Conservation (phyloP, 345 rosid genomes). For the Murraya paniculata region DNA sequence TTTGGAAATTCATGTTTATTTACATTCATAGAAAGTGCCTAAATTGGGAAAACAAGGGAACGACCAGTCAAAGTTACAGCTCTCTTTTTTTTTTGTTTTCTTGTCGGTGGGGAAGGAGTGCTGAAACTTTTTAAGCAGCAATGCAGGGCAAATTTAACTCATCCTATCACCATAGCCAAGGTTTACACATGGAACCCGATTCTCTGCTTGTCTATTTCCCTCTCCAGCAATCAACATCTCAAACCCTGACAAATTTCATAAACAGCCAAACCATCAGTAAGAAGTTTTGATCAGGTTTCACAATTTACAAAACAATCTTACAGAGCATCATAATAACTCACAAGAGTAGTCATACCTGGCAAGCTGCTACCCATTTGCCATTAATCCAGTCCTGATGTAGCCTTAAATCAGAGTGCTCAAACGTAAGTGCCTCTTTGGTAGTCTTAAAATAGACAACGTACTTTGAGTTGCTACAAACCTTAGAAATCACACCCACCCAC, state of each 20-base stretch:
- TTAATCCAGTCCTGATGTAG: conserved; percentile 73
- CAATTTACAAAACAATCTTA: neutral
- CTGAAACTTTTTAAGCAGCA: neutral
- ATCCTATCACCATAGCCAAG: neutral
- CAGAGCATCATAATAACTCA: neutral
- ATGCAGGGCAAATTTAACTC: neutral
- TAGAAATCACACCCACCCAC: conserved; percentile 75
- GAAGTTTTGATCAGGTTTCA: neutral
- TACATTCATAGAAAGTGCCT: neutral
- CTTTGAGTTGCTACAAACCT: conserved; percentile 43
- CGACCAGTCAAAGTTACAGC: neutral
- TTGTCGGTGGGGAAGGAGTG: too few species aligned
- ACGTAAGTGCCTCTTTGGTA: conserved; percentile 47
- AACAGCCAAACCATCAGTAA: neutral
- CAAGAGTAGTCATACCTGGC: conserved; percentile 33
- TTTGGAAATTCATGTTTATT: conserved; percentile 1
- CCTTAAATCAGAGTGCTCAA: conserved; percentile 61
- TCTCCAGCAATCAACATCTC: conserved; percentile 2
- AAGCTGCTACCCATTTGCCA: conserved; percentile 62
- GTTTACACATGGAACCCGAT: neutral
- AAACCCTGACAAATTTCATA: conserved; percentile 2
- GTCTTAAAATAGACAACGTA: conserved; percentile 53
- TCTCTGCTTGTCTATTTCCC: neutral
- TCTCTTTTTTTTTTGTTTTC: too few species aligned
- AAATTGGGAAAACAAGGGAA: neutral